Conservation (phyloP, 148 eudicot genomes). For the Gaultheria prostrata region DNA sequence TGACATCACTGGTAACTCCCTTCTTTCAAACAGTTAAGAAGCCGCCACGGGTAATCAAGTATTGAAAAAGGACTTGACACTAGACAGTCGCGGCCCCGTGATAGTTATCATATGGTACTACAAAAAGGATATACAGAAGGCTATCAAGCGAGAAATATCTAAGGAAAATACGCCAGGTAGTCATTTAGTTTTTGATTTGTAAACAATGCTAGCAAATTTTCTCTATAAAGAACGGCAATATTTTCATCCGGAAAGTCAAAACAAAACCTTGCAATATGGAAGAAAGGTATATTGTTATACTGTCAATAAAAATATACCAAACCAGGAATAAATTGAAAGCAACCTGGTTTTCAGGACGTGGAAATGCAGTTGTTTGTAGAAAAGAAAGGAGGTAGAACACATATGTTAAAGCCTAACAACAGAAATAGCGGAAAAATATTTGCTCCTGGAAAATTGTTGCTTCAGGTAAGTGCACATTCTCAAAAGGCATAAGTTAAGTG, state of each 20-base stretch:
- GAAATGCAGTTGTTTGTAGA: not conserved
- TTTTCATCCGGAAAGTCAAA: not conserved
- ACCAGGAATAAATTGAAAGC: not conserved
- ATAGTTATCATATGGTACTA: not conserved
- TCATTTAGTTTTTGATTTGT: not conserved
- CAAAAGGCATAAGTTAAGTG: not conserved
- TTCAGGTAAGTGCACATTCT: not conserved
- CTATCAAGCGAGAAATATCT: not conserved
- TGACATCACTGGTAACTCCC: not conserved
- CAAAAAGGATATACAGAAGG: not conserved
- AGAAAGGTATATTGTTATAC: not conserved
- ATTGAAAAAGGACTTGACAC: not conserved
- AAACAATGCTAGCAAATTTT: not conserved
- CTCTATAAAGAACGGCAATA: not conserved
- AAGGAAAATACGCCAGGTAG: not conserved
- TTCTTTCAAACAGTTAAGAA: not conserved
- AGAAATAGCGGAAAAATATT: not conserved
- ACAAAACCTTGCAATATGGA: not conserved
- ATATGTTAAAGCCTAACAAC: too few species aligned
- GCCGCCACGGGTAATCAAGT: not conserved
- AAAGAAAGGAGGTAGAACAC: not conserved
- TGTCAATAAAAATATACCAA: not conserved
- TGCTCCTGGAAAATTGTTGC: not conserved
- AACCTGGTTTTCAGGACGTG: not conserved
- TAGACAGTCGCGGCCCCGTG: not conserved